phyloP scores from a whole-genome alignment of 139 green algal species.

The Chlorella sp. region DNA sequence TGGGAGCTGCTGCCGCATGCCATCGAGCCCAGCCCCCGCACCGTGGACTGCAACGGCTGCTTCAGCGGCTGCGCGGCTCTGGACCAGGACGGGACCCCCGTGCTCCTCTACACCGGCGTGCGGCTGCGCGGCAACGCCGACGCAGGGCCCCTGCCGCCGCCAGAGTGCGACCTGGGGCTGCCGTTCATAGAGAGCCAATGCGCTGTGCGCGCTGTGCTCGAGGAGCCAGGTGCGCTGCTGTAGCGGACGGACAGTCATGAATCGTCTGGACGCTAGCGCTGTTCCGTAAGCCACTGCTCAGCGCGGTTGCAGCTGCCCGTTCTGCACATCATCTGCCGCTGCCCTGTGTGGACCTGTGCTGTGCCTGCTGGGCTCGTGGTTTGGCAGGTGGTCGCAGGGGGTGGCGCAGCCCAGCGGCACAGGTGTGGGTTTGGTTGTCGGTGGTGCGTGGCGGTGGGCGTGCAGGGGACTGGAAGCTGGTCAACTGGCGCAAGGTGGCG shows the following conservation, averaged over 20 bases:
- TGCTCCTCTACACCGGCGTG: conserved; percentile 65
- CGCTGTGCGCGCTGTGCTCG: conserved; percentile 29
- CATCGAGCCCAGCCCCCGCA: conserved; percentile 51
- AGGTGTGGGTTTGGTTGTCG: too few relatives aligned
- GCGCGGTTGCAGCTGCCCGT: too few relatives aligned
- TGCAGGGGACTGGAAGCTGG: conserved; percentile 44
- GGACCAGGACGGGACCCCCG: conserved; percentile 24
- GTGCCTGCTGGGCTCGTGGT: too few relatives aligned
- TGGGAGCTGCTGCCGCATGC: conserved; percentile 71
- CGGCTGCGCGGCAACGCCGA: conserved; percentile 58
- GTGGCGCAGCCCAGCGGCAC: too few relatives aligned
- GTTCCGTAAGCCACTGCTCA: too few relatives aligned
- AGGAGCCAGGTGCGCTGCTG: too few relatives aligned
- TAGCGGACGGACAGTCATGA: too few relatives aligned
- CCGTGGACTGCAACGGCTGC: conserved; percentile 61
- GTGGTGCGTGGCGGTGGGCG: too few relatives aligned
- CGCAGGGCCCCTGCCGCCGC: conserved; percentile 30
- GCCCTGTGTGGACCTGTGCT: too few relatives aligned
- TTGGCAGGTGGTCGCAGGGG: too few relatives aligned
- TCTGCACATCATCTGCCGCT: too few relatives aligned
- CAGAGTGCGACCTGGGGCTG: conserved; percentile 52
- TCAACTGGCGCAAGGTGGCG: conserved; percentile 61
- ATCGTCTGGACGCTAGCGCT: too few relatives aligned
- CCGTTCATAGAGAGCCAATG: conserved; percentile 80
- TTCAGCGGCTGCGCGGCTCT: conserved; percentile 62